phyloP scores from a whole-genome alignment of 2,329 filamentous ascomycete species.

The Fusarium subglutinans region DNA sequence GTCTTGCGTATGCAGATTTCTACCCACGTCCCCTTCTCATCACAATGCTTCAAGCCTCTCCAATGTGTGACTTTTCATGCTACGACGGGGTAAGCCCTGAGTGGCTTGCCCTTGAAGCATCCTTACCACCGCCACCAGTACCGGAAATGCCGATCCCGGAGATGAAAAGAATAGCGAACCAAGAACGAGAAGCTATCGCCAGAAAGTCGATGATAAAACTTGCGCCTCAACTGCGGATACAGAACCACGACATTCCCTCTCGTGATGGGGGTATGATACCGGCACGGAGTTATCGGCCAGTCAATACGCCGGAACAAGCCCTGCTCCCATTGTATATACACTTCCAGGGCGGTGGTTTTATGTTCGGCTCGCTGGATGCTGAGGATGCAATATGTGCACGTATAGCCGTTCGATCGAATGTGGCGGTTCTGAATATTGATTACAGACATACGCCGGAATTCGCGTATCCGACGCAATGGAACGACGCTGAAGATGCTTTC shows the following conservation, averaged over 20 bases:
- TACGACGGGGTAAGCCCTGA: neutral
- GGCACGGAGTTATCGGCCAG: neutral
- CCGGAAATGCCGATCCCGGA: neutral
- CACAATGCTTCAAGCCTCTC: fast-evolving
- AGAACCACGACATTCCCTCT: neutral
- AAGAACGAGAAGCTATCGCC: slow-evolving; percentile 1
- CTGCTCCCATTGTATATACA: neutral
- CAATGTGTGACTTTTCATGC: neutral
- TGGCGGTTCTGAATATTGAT: neutral
- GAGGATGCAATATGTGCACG: slow-evolving; percentile 13
- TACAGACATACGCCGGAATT: slow-evolving; percentile 7
- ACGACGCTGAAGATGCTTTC: slow-evolving; percentile 5
- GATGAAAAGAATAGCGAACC: neutral
- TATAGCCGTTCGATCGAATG: neutral
- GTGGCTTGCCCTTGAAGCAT: neutral
- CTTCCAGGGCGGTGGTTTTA: slow-evolving; percentile 12
- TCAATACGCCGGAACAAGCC: fast-evolving
- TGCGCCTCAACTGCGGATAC: neutral
- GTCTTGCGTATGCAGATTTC: neutral
- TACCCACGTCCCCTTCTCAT: neutral
- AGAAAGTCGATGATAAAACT: neutral
- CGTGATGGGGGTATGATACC: neutral
- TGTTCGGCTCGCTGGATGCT: neutral
- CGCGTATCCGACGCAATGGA: neutral
- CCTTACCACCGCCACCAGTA: neutral